Percentiles rank a stretch among this genome's conserved stretches.
phyloP scores from a whole-genome alignment of 1,139 yeast species.

The Eremothecium gossypii region DNA sequence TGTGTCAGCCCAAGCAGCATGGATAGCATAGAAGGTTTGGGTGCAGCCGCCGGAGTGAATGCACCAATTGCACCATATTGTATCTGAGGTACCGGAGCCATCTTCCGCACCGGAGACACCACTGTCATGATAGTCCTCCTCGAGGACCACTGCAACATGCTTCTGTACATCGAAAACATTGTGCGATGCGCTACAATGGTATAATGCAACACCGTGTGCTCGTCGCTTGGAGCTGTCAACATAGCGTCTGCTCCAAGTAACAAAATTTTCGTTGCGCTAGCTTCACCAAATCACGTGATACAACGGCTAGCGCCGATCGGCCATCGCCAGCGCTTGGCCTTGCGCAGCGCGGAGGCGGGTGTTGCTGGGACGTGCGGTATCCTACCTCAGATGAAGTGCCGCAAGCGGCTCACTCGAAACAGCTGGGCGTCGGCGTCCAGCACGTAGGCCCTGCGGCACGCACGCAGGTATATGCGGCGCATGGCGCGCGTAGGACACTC shows the following conservation, averaged over 20 bases:
- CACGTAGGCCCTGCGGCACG: conserved; percentile 15
- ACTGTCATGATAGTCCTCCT: conserved; percentile 12
- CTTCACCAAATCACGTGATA: too few relatives aligned
- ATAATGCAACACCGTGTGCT: too few relatives aligned
- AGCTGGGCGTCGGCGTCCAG: conserved; percentile 5
- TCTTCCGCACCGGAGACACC: conserved; percentile 11
- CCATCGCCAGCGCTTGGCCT: too few relatives aligned
- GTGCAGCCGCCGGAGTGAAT: conserved; percentile 4
- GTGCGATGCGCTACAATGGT: too few relatives aligned
- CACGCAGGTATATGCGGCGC: conserved; percentile 14
- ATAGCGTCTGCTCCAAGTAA: too few relatives aligned
- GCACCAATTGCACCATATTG: conserved; percentile 3
- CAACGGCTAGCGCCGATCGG: too few relatives aligned
- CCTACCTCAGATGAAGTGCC: background rate
- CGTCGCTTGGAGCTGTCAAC: too few relatives aligned
- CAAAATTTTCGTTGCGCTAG: too few relatives aligned
- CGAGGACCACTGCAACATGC: conserved; percentile 10
- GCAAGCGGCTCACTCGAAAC: conserved; percentile 5
- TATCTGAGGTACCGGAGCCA: too few relatives aligned
- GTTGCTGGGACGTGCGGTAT: too few relatives aligned
- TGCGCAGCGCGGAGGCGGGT: too few relatives aligned
- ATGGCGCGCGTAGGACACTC: conserved; percentile 7
- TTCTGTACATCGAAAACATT: conserved; percentile 4
- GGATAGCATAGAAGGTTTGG: conserved; percentile 13
- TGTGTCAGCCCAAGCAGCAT: conserved; percentile 27